Evolutionary conservation across 306 rosid species (phyloP).

Genomic region (Cicer yamashitae): DNA sequence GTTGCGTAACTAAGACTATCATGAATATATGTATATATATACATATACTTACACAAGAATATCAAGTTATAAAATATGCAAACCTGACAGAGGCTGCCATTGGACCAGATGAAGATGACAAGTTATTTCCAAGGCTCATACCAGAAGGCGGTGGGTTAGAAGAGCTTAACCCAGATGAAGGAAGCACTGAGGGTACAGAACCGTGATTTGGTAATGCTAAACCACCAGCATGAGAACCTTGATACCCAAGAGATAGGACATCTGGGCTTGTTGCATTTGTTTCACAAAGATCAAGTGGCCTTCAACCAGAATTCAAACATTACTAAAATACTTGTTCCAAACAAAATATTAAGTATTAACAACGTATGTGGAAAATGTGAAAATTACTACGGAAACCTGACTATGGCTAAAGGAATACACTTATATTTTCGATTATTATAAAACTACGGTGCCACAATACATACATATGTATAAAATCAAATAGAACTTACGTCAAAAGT

Average conservation of each 20-base stretch:
- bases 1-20: not conserved
- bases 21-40: not conserved
- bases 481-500: constrained; percentile 77
- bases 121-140: constrained; percentile 64
- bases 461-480: not conserved
- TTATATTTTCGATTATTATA: constrained; percentile 22
- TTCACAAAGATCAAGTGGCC: constrained; percentile 98
- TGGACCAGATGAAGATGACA: constrained; percentile 70
- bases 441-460: not conserved
- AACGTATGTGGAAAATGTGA: not conserved
- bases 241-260: constrained; percentile 66
- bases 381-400: constrained; percentile 13
- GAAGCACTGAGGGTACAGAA: constrained; percentile 62
- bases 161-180: constrained; percentile 72
- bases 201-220: constrained; percentile 77
- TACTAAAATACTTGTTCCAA: constrained; percentile 25
- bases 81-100: constrained; percentile 70
- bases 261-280: constrained; percentile 70
- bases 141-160: constrained; percentile 79
- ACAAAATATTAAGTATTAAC: not conserved
- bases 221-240: constrained; percentile 75
- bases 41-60: constrained; percentile 13
- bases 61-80: constrained; percentile 33
- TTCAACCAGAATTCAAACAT: constrained; percentile 59
- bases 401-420: constrained; percentile 29